phyloP scores from a whole-genome alignment of 1,284 basidiomycete species.

The Farysia itapuensis region DNA sequence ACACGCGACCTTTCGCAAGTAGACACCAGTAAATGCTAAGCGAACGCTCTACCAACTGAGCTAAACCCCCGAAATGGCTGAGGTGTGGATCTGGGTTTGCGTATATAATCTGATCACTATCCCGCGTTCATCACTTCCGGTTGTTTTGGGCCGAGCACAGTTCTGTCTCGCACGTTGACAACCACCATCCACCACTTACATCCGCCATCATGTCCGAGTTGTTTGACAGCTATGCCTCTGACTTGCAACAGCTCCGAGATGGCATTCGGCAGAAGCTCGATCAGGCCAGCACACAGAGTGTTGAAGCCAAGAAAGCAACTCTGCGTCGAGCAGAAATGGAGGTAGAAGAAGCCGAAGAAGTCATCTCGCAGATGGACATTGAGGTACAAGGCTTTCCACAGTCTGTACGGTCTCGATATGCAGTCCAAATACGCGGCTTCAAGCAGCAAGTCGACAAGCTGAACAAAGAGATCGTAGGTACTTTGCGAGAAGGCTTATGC shows the following conservation, averaged over 20 bases:
- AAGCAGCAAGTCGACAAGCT: conserved; percentile 44
- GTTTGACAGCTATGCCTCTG: conserved; percentile 56
- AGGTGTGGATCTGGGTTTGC: no score
- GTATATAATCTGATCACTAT: no score
- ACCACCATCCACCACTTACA: background rate
- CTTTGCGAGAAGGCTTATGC: no score
- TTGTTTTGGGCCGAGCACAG: no score
- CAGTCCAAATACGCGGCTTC: conserved; percentile 40
- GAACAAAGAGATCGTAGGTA: conserved; percentile 30
- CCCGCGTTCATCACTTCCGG: no score
- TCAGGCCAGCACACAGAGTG: conserved; percentile 25
- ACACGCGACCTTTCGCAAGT: conserved; percentile 48
- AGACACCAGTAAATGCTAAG: conserved; percentile 20
- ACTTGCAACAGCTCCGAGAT: conserved; percentile 49
- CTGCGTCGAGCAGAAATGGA: conserved; percentile 89
- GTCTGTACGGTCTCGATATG: conserved; percentile 50
- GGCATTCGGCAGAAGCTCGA: conserved; percentile 43
- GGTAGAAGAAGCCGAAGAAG: conserved; percentile 96
- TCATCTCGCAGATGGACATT: conserved; percentile 94
- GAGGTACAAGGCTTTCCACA: conserved; percentile 95
- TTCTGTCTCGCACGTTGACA: no score
- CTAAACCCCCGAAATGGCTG: conserved; percentile 41
- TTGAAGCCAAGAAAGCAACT: conserved; percentile 77
- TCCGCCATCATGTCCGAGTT: conserved; percentile 52
- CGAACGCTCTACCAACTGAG: conserved; percentile 51